These are phyloP conservation scores for Hymenoscyphus repandus DNA, from an alignment of 2,329 filamentous ascomycete genomes.

Conservation along the genomic window DNA sequence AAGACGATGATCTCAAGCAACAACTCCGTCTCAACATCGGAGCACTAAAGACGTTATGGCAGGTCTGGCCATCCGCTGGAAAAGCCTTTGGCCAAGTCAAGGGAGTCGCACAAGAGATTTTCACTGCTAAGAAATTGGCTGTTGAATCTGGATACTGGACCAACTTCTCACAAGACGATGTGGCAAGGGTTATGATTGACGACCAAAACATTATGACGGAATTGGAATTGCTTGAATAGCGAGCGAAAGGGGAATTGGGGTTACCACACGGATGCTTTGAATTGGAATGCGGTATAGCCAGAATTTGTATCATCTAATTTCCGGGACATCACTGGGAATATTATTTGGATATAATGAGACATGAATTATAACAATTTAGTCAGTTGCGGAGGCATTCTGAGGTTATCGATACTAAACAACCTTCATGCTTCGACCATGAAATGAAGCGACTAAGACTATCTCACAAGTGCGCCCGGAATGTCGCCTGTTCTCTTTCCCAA, in stretches of 20 bases:
- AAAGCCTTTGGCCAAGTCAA: slow-evolving; percentile 70
- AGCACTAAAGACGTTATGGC: slow-evolving; percentile 16
- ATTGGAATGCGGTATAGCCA: no score
- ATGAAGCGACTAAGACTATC: no score
- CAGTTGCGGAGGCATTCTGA: no score
- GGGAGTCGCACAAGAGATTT: slow-evolving; percentile 70
- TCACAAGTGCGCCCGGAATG: no score
- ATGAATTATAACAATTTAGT: no score
- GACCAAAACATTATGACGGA: slow-evolving; percentile 30
- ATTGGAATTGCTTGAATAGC: slow-evolving; percentile 21
- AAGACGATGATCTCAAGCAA: slow-evolving; percentile 63
- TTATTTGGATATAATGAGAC: no score
- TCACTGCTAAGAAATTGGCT: slow-evolving; percentile 25
- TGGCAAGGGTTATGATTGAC: slow-evolving; percentile 28
- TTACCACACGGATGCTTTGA: neutral
- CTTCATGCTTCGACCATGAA: no score
- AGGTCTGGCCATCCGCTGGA: slow-evolving; percentile 32
- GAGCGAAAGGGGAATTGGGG: neutral
- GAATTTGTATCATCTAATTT: no score
- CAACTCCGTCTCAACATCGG: slow-evolving; percentile 67
- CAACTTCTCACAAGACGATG: slow-evolving; percentile 26
- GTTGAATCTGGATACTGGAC: slow-evolving; percentile 27
- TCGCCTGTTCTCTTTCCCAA: no score
- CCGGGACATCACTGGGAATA: no score
- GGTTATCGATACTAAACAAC: no score